phyloP scores from a whole-genome alignment of 129 eudicot species.

The Dittrichia graveolens region DNA sequence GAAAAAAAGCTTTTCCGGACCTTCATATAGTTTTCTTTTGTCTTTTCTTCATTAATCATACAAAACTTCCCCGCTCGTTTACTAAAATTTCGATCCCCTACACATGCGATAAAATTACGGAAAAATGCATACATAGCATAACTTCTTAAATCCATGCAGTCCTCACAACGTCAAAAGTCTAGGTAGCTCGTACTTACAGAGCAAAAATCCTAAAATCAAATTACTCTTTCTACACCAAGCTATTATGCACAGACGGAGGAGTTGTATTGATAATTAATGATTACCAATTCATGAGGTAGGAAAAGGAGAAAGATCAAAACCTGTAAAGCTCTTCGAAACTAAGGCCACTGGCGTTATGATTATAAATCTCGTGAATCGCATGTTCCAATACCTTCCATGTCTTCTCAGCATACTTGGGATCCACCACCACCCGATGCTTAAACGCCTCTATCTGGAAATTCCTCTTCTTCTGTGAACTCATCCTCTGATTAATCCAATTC shows the following conservation, averaged over 20 bases:
- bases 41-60: neutral
- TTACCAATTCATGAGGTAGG: neutral
- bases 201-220: neutral
- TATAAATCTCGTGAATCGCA: conserved; percentile 67
- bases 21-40: no score
- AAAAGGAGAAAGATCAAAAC: conserved; percentile 26
- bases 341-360: conserved; percentile 60
- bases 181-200: no score
- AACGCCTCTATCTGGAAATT: conserved; percentile 65
- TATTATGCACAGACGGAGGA: neutral
- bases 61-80: neutral
- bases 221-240: neutral
- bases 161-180: no score
- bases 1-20: no score
- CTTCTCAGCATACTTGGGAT: conserved; percentile 63
- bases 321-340: conserved; percentile 67
- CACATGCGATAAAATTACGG: conserved; percentile 8
- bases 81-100: neutral
- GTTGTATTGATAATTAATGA: neutral
- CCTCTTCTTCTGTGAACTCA: conserved; percentile 62
- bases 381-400: conserved; percentile 67
- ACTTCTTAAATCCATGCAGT: neutral
- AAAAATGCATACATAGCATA: neutral
- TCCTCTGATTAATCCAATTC: conserved; percentile 29
- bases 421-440: conserved; percentile 60